Evolutionary conservation across 148 eudicot species (phyloP).

Genomic region (Heliamphora exappendiculata): DNA sequence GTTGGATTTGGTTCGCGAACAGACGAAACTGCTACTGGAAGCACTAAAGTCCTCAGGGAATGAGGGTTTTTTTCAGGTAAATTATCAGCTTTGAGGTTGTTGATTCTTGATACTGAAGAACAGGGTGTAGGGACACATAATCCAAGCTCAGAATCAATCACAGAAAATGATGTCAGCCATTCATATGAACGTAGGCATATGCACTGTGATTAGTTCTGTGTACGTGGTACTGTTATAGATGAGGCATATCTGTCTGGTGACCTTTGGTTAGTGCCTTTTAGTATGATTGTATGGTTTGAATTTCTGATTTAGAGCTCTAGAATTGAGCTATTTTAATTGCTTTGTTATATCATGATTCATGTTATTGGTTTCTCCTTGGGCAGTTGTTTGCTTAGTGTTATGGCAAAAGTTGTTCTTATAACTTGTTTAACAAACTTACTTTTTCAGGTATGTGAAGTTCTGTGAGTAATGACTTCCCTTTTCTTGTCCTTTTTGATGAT

Average conservation of each 20-base stretch:
- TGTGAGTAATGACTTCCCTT: background rate
- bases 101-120: background rate
- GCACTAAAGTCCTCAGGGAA: constrained; percentile 19
- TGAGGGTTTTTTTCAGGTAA: constrained; percentile 11
- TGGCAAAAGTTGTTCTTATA: background rate
- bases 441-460: background rate
- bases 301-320: background rate
- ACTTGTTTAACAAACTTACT: background rate
- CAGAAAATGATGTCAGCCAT: no score
- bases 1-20: constrained; percentile 25
- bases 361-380: background rate
- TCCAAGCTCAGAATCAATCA: no score
- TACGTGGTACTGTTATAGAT: background rate
- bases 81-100: background rate
- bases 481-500: background rate
- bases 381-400: background rate
- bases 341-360: background rate
- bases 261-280: background rate
- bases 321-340: background rate
- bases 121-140: background rate
- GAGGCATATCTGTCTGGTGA: background rate
- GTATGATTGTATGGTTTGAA: background rate
- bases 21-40: constrained; percentile 19
- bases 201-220: background rate
- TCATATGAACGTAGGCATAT: no score